A percentile compares a stretch with the other conserved stretches of the same genome.
Conservation (phyloP, 163 green algal genomes). For the Scenedesmus sp. region DNA sequence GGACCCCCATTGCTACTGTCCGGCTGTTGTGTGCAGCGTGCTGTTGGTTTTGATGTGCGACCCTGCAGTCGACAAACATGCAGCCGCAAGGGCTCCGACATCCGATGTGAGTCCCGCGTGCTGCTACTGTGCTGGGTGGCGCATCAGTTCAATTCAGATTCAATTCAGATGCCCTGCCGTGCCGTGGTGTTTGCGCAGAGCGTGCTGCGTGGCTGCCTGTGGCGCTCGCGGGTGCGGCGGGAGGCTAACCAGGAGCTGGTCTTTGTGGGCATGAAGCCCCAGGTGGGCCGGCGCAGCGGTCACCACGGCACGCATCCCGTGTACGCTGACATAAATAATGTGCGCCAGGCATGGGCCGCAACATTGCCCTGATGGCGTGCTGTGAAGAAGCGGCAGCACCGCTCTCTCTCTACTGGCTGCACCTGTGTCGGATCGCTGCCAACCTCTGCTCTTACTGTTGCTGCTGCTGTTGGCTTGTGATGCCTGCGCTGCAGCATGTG, state of each 20-base stretch:
- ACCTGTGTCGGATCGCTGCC: neutral
- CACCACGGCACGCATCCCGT: neutral
- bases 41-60: too few relatives aligned
- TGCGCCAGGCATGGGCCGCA: too few relatives aligned
- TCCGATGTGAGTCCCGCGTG: too few relatives aligned
- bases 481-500: slow-evolving; percentile 57
- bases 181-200: neutral
- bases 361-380: too few relatives aligned
- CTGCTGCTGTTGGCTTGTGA: neutral
- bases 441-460: neutral
- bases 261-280: slow-evolving; percentile 90
- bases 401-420: neutral
- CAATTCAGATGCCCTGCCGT: neutral
- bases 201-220: slow-evolving; percentile 77
- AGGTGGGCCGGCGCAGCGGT: slow-evolving; percentile 45
- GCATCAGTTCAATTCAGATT: too few relatives aligned
- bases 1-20: too few relatives aligned
- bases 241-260: slow-evolving; percentile 83
- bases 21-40: too few relatives aligned
- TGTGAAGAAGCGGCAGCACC: too few relatives aligned
- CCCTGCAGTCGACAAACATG: too few relatives aligned
- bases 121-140: neutral
- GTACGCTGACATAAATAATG: too few relatives aligned
- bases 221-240: slow-evolving; percentile 63
- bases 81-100: too few relatives aligned